Evolutionary conservation across 2,329 filamentous ascomycete genomes (phyloP), one percentile per base, ranked within the genome.

Genomic region (Aplosporella prunicola): DNA sequence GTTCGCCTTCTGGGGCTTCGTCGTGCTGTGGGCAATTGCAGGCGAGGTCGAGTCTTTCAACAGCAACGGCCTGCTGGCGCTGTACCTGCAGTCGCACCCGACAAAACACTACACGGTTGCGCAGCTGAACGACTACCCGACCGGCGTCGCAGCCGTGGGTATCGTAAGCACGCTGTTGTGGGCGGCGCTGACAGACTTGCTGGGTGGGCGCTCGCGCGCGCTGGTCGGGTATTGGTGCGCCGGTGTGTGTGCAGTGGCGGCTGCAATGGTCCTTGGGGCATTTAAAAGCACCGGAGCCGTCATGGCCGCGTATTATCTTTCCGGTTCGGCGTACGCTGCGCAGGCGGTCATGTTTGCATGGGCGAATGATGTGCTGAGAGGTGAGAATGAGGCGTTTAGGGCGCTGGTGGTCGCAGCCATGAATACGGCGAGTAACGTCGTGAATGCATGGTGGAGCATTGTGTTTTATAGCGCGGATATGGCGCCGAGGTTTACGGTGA

Each of bases 311-410:
- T 83, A 82, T 47, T 83, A 82, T 54, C 79, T 74, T 72, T 76
- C 78, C 0, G 80, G 80, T 1, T 64, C 71, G 3, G 76, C 82
- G 0, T 84, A 84, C 46, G 79, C 80, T 0, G 81, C 79, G 48
- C 79, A 85, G 55, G 78, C 80, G 1, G 80, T 76, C 0, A 83
- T 84, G 47, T 84, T 85, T 46, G 80, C 80, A 0, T 84, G 80
- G 80, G 80, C 77, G 15, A 84, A 85, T 47, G 80, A 83, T 48
- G 74, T 76, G 2, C 72, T 81, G 61, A 67, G 76, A 6, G 70
- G 72, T 39, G 72, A 82, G 47, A 73, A 81, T 42, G 69, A 72
- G 14, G 68, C 76, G 30, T 71, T 78, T 46, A 66, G 80, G 4
- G 75, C 71, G 2, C 69, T 84, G 2, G 79, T 84, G 0, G 70